Conservation (phyloP, 1,139 yeast species). For the Magnusiomyces suaveolens region DNA sequence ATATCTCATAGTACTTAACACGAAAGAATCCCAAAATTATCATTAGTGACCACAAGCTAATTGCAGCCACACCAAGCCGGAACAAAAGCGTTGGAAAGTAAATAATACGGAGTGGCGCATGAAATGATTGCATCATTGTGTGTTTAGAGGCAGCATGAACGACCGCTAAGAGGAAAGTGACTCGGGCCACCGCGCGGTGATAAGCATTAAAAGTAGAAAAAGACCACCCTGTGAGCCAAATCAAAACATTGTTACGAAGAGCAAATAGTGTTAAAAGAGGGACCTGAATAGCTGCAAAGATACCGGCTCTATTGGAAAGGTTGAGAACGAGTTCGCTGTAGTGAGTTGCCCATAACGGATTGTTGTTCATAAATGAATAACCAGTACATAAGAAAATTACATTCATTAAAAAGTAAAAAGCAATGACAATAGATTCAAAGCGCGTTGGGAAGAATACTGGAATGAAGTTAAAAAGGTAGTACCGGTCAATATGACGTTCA, state of each 20-base stretch:
- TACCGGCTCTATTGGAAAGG: slow-evolving; percentile 51
- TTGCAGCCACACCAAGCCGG: slow-evolving; percentile 51
- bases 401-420: slow-evolving; percentile 40
- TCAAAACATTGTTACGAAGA: slow-evolving; percentile 50
- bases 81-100: slow-evolving; percentile 32
- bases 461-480: slow-evolving; percentile 20
- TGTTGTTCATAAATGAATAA: slow-evolving; percentile 35
- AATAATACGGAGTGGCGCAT: slow-evolving; percentile 15
- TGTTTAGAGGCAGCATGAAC: slow-evolving; percentile 34
- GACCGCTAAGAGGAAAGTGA: slow-evolving; percentile 40
- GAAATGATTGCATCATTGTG: slow-evolving; percentile 16
- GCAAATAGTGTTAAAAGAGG: slow-evolving; percentile 51
- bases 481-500: slow-evolving; percentile 25
- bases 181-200: slow-evolving; percentile 53
- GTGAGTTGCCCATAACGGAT: slow-evolving; percentile 35
- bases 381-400: slow-evolving; percentile 37
- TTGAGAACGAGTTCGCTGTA: slow-evolving; percentile 38
- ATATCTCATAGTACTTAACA: slow-evolving; percentile 39
- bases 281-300: slow-evolving; percentile 47
- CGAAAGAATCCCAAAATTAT: slow-evolving; percentile 44
- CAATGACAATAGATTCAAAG: slow-evolving; percentile 44
- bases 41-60: slow-evolving; percentile 40
- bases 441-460: slow-evolving; percentile 48
- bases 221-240: slow-evolving; percentile 52
- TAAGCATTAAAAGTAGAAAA: slow-evolving; percentile 49